phyloP scores from a whole-genome alignment of 2,329 filamentous ascomycete species.

The Cytospora piceae region DNA sequence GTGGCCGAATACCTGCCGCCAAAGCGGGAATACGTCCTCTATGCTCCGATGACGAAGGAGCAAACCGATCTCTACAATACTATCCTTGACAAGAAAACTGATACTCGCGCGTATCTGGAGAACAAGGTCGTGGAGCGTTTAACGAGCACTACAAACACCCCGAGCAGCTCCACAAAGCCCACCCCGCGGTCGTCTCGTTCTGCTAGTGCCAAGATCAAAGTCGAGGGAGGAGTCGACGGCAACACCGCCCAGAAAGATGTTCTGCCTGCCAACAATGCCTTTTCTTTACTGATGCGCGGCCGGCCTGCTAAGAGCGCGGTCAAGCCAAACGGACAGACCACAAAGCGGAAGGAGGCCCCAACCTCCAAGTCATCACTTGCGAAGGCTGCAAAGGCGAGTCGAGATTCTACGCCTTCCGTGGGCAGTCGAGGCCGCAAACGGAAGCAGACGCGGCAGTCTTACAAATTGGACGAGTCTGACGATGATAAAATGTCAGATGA shows the following conservation, averaged over 20 bases:
- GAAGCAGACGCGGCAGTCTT: constrained; percentile 49
- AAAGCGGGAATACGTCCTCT: constrained; percentile 95
- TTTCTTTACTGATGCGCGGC: constrained; percentile 55
- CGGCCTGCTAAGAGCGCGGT: constrained; percentile 34
- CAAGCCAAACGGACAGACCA: constrained; percentile 28
- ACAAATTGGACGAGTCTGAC: constrained; percentile 61
- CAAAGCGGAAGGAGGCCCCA: constrained; percentile 45
- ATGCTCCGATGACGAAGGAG: constrained; percentile 86
- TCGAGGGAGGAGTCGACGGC: constrained; percentile 27
- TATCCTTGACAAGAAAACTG: constrained; percentile 59
- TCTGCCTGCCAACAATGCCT: constrained; percentile 48
- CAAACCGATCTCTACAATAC: constrained; percentile 87
- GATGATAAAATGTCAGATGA: constrained; percentile 76
- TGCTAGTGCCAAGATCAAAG: constrained; percentile 37
- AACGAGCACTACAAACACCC: constrained; percentile 53
- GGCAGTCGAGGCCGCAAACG: constrained; percentile 53
- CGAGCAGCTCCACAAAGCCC: constrained; percentile 39
- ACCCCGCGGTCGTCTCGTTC: constrained; percentile 47
- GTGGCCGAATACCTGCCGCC: constrained; percentile 91
- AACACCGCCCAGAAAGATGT: constrained; percentile 16
- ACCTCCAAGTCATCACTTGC: constrained; percentile 40
- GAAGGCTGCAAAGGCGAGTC: constrained; percentile 77
- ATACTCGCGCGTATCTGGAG: constrained; percentile 77
- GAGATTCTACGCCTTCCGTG: constrained; percentile 72
- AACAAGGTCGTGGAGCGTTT: constrained; percentile 73